Conservation (phyloP, 192 early-diverging fungal genomes). For the Geranomyces variabilis region DNA sequence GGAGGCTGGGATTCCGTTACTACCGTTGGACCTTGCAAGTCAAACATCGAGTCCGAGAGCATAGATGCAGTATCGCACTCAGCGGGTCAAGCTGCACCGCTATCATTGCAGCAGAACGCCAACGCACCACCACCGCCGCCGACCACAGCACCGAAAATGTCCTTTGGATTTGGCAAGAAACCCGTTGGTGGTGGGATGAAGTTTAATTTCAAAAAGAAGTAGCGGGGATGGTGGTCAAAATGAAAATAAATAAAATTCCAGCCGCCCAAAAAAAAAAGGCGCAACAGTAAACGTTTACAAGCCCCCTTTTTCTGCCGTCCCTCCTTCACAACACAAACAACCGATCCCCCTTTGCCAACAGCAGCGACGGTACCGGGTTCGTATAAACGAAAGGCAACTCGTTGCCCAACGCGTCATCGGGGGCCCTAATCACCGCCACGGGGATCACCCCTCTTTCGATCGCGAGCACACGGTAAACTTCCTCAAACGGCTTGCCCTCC, state of each 20-base stretch:
- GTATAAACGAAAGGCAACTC: constrained; percentile 14
- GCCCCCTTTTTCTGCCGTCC: too few relatives aligned
- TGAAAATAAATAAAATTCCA: too few relatives aligned
- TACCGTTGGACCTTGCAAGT: background rate
- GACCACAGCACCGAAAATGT: background rate
- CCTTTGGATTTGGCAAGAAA: constrained; percentile 2
- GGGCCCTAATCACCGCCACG: constrained; percentile 2
- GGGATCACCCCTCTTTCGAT: background rate
- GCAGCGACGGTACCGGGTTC: background rate
- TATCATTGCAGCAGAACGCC: background rate
- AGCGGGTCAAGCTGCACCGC: background rate
- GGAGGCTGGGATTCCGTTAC: background rate
- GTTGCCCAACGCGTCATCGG: constrained; percentile 6
- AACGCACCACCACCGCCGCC: background rate
- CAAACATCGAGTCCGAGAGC: background rate
- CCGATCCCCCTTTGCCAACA: background rate
- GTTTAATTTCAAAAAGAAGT: constrained; percentile 1
- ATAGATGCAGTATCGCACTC: background rate
- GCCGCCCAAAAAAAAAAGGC: too few relatives aligned
- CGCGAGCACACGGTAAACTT: background rate
- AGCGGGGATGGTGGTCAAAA: too few relatives aligned
- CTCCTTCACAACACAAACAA: background rate
- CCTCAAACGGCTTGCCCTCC: constrained; percentile 8
- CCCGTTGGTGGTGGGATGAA: background rate
- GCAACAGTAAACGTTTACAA: too few relatives aligned